Evolutionary conservation across 2,329 filamentous ascomycete species (phyloP).

Genomic region (Aureobasidium sp.): DNA sequence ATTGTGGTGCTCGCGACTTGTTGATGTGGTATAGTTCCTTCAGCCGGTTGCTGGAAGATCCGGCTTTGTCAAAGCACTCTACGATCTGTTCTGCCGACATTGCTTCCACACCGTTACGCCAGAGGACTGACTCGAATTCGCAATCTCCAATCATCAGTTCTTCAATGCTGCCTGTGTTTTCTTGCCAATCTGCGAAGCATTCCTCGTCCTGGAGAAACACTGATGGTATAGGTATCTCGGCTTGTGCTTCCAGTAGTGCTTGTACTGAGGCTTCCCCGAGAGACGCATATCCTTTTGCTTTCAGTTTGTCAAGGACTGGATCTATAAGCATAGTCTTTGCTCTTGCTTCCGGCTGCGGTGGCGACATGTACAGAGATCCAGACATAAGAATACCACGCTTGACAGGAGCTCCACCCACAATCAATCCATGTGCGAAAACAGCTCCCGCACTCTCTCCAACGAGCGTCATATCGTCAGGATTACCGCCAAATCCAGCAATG

Average conservation of each 20-base stretch:
- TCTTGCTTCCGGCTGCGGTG: slow-evolving; percentile 30
- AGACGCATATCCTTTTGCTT: slow-evolving; percentile 19
- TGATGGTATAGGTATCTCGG: slow-evolving; percentile 31
- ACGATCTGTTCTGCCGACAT: slow-evolving; percentile 28
- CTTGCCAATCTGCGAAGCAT: slow-evolving; percentile 31
- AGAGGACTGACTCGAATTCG: slow-evolving; percentile 37
- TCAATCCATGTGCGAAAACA: slow-evolving; percentile 37
- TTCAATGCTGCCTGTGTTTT: slow-evolving; percentile 24
- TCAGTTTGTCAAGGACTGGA: slow-evolving; percentile 16
- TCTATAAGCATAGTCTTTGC: slow-evolving; percentile 25
- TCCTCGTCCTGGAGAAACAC: slow-evolving; percentile 36
- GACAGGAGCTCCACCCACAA: slow-evolving; percentile 26
- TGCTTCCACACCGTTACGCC: slow-evolving; percentile 35
- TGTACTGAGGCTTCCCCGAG: slow-evolving; percentile 25
- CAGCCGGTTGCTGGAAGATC: slow-evolving; percentile 26
- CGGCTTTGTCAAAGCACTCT: slow-evolving; percentile 26
- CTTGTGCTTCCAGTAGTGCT: slow-evolving; percentile 28
- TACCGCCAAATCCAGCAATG: slow-evolving; percentile 29
- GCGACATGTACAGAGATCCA: slow-evolving; percentile 35
- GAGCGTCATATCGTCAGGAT: slow-evolving; percentile 32
- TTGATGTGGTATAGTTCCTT: slow-evolving; percentile 35
- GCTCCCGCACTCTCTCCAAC: slow-evolving; percentile 40
- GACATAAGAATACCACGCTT: slow-evolving; percentile 33
- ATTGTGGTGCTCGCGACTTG: slow-evolving; percentile 30
- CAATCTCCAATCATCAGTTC: slow-evolving; percentile 36